Percentiles rank a stretch among this genome's conserved stretches.
These are phyloP conservation scores for Curvularia verruculosa DNA, from an alignment of 2,329 filamentous ascomycete species.

Conservation along the genomic window DNA sequence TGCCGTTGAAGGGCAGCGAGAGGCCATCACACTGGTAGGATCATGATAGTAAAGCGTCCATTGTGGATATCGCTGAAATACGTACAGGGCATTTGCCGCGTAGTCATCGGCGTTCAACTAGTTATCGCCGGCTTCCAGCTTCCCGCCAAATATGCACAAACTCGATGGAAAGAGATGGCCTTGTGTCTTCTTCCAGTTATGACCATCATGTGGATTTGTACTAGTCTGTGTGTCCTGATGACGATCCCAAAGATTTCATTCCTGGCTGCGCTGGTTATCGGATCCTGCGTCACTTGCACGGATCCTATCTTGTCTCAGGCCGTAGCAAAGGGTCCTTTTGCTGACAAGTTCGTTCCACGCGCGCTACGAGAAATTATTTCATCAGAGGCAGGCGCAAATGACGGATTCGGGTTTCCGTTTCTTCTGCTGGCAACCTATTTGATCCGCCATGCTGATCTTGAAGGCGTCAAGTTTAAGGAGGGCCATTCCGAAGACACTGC, in stretches of 20 bases:
- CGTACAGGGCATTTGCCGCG: slow-evolving; percentile 57
- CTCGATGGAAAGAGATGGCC: slow-evolving; percentile 60
- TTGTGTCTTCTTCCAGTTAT: slow-evolving; percentile 65
- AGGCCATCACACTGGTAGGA: slow-evolving; percentile 52
- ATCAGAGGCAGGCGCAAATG: slow-evolving; percentile 66
- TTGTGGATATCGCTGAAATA: neutral
- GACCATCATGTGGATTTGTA: slow-evolving; percentile 67
- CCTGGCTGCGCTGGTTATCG: slow-evolving; percentile 60
- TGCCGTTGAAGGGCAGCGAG: slow-evolving; percentile 40
- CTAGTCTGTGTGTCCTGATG: slow-evolving; percentile 61
- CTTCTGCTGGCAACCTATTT: slow-evolving; percentile 63
- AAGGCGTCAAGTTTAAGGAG: slow-evolving; percentile 35
- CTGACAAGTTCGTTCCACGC: slow-evolving; percentile 66
- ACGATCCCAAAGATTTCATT: slow-evolving; percentile 62
- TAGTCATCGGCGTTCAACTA: slow-evolving; percentile 68
- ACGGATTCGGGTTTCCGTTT: slow-evolving; percentile 68
- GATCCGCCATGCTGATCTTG: slow-evolving; percentile 59
- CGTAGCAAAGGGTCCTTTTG: slow-evolving; percentile 67
- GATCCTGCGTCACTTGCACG: slow-evolving; percentile 66
- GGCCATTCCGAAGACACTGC: slow-evolving; percentile 4
- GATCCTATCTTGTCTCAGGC: slow-evolving; percentile 68
- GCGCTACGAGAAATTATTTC: slow-evolving; percentile 67
- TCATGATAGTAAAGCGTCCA: neutral
- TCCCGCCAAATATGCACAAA: slow-evolving; percentile 61
- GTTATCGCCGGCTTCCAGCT: slow-evolving; percentile 68